These are phyloP conservation scores for Lantana camara DNA, from an alignment of 257 asterid species.

Conservation along the genomic window DNA sequence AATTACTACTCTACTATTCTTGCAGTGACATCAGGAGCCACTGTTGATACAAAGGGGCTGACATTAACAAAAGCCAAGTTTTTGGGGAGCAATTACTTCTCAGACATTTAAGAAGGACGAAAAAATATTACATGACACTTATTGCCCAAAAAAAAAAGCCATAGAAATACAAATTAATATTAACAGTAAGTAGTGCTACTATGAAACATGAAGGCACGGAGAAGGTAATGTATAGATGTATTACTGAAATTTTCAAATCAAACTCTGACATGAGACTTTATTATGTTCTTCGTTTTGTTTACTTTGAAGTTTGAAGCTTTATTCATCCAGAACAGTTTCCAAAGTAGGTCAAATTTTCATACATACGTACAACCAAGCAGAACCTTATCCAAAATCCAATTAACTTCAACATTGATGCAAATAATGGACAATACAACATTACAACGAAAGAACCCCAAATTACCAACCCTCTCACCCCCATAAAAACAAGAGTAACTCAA, in stretches of 20 bases:
- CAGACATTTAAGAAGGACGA: not conserved
- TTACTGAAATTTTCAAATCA: not conserved
- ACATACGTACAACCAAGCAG: not conserved
- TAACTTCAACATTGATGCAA: not conserved
- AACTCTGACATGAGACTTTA: not conserved
- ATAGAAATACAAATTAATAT: too few species aligned
- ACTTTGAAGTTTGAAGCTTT: not conserved
- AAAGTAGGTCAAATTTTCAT: not conserved
- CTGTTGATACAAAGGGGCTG: not conserved
- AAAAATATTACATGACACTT: too few species aligned
- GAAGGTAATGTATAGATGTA: conserved; percentile 1
- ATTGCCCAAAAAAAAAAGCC: too few species aligned
- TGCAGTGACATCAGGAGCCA: not conserved
- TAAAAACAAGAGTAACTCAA: too few species aligned
- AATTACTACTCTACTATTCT: not conserved
- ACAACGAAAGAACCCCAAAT: not conserved
- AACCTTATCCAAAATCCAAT: not conserved
- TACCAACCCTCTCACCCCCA: not conserved
- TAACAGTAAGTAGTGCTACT: too few species aligned
- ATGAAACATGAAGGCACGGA: not conserved
- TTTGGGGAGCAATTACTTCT: not conserved
- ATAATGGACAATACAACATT: not conserved
- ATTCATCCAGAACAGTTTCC: not conserved
- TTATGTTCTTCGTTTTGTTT: not conserved
- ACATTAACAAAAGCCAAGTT: not conserved